phyloP scores from a whole-genome alignment of 2,329 filamentous ascomycete species.

The Orbilia brochopaga region DNA sequence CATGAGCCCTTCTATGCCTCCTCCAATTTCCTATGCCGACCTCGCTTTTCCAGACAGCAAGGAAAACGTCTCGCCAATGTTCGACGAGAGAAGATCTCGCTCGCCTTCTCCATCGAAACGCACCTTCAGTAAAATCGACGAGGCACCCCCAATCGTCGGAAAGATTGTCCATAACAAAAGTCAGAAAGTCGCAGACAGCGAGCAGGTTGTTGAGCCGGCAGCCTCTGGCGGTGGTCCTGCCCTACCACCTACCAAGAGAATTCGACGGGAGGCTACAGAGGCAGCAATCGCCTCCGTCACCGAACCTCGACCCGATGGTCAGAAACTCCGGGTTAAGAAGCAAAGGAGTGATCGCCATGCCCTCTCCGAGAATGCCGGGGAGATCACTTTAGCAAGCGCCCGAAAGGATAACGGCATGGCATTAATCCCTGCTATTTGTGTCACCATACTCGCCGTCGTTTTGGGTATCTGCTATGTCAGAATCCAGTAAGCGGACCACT shows the following conservation, averaged over 20 bases:
- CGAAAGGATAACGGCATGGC: no score
- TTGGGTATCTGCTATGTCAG: no score
- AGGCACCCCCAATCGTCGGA: background rate
- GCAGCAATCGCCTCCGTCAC: background rate
- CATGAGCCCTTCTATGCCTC: background rate
- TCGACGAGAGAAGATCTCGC: background rate
- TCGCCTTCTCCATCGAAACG: constrained; percentile 9
- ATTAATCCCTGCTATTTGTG: no score
- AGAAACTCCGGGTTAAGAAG: background rate
- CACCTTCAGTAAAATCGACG: background rate
- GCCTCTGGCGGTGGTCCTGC: background rate
- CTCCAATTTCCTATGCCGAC: background rate
- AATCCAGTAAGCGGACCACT: no score
- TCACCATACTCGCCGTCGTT: no score
- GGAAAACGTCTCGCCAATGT: background rate
- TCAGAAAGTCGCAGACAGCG: background rate
- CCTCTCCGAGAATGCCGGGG: no score
- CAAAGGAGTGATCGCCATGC: no score
- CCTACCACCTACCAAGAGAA: background rate
- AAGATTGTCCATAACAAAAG: background rate
- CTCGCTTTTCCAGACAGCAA: background rate
- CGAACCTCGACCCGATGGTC: background rate
- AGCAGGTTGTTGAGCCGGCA: background rate
- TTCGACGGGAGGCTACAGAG: background rate
- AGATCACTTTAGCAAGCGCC: no score